phyloP scores from a whole-genome alignment of 2,329 filamentous ascomycete genomes.

The Amphichorda felina region DNA sequence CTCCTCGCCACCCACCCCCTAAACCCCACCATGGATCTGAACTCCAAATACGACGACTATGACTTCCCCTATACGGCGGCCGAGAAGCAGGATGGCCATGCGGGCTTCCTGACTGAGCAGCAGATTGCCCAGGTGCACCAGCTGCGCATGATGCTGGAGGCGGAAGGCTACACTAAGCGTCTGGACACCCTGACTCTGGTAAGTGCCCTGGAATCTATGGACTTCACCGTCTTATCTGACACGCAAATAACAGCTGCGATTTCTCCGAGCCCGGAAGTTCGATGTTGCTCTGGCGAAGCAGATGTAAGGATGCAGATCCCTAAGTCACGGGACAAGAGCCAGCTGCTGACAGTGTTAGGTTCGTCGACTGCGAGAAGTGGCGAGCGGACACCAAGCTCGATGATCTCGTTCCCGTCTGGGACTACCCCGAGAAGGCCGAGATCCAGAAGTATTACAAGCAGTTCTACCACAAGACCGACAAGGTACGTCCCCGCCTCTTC shows the following conservation, averaged over 20 bases:
- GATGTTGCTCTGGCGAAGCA: slow-evolving; percentile 72
- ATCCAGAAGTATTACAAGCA: slow-evolving; percentile 91
- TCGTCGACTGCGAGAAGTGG: slow-evolving; percentile 84
- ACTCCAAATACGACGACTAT: slow-evolving; percentile 93
- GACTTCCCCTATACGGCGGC: slow-evolving; percentile 78
- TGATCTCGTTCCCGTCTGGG: slow-evolving; percentile 66
- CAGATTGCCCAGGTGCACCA: slow-evolving; percentile 86
- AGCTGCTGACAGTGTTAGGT: slow-evolving; percentile 47
- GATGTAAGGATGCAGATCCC: slow-evolving; percentile 53
- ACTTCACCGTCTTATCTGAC: no score
- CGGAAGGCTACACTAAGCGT: slow-evolving; percentile 67
- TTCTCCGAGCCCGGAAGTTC: slow-evolving; percentile 91
- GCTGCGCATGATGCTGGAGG: slow-evolving; percentile 75
- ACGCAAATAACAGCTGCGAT: slow-evolving; percentile 66
- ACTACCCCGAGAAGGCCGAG: slow-evolving; percentile 74
- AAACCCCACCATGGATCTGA: slow-evolving; percentile 40
- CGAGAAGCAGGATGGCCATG: slow-evolving; percentile 61
- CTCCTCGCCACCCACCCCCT: neutral
- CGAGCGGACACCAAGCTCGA: slow-evolving; percentile 78
- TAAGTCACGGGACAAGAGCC: neutral
- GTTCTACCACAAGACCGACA: slow-evolving; percentile 97
- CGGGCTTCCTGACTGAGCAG: slow-evolving; percentile 73
- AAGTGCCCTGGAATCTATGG: no score
- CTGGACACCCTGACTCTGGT: slow-evolving; percentile 90
- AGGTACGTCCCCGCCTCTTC: slow-evolving; percentile 31